Base-by-base conservation (phyloP, 2,329 filamentous ascomycete species). In the Microdochium nivale region DNA sequence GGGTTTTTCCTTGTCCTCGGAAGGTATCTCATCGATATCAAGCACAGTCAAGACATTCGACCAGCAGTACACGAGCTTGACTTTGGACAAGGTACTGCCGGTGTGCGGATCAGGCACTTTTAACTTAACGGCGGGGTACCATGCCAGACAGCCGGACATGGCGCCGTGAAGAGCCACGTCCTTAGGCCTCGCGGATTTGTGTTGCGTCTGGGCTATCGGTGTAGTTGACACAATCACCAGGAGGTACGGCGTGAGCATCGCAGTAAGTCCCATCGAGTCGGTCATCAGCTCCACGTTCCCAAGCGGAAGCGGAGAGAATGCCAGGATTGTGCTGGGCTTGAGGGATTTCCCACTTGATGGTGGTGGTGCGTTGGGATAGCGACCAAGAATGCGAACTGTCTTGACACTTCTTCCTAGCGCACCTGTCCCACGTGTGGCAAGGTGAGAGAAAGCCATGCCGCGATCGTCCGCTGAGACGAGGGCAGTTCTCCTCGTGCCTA, bases 361-460 rank as follows among this genome's bases (percentile, higher is more conserved):
- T n/a, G 78, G 72, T 14, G 81, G 75, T 14, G 83, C 76, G 55
- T 88, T 79, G 0, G 92, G 92, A 70, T 99, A 99, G 49, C 94
- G 82, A 7, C 95, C 94, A 5, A 99, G 72, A 54, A 99, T 91
- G 54, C 95, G 81, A 2, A 88, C 92, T 0, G 90, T 95, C 70
- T 90, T 96, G 47, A 99, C 87, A 0, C 83, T 86, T 52, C 94
- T 81, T 5, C 87, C 90, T 23, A 99, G 78, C 24, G 90, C 80
- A 3, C 94, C 94, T 35, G 95, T 86, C 1, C 94, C 95, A 60
- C 95, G 80, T 10, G 90, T 95, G 10, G 94, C 95, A 10, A 99
- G 79, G 68, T 99, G 95, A 2, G 94, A 96, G 67, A 99, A 99
- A 0, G 94, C 92, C 95, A 99, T 99, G 21, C 95, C 94, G 48